These are phyloP conservation scores for Ophiostoma ips DNA, from an alignment of 2,329 filamentous ascomycete genomes.

Conservation along the genomic window DNA sequence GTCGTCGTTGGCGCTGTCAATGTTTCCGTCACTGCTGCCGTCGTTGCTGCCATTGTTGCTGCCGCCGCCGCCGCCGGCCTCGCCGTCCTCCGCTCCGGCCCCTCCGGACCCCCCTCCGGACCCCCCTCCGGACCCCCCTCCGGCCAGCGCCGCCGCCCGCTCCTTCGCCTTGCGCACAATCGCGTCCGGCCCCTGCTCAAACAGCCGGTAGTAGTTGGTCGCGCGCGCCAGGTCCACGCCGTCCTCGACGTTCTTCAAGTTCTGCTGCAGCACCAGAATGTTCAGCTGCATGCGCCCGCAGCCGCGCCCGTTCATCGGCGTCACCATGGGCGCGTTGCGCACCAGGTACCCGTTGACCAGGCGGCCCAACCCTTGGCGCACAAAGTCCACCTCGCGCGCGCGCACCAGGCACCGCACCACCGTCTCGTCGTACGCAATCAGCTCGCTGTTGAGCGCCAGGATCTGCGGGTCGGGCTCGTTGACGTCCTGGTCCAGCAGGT, in stretches of 20 bases:
- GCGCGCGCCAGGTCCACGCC: slow-evolving; percentile 50
- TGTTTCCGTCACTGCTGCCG: slow-evolving; percentile 7
- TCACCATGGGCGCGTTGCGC: slow-evolving; percentile 53
- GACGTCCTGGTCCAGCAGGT: slow-evolving; percentile 56
- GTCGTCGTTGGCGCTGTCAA: slow-evolving; percentile 23
- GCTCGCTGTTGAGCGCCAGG: slow-evolving; percentile 66
- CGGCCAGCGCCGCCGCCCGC: slow-evolving; percentile 14
- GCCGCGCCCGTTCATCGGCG: slow-evolving; percentile 72
- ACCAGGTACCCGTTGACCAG: slow-evolving; percentile 73
- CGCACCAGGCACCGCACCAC: slow-evolving; percentile 55
- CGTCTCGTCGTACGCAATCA: slow-evolving; percentile 80
- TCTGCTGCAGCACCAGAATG: slow-evolving; percentile 88
- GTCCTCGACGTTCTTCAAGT: slow-evolving; percentile 81
- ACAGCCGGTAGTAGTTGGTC: slow-evolving; percentile 55
- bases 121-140: slow-evolving; percentile 11
- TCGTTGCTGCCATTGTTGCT: too few relatives aligned
- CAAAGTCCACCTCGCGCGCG: slow-evolving; percentile 55
- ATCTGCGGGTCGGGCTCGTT: slow-evolving; percentile 68
- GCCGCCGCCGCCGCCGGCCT: slow-evolving; percentile 17
- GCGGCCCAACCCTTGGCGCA: slow-evolving; percentile 60
- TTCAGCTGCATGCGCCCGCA: slow-evolving; percentile 85
- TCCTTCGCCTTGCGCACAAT: slow-evolving; percentile 48
- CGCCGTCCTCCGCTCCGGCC: slow-evolving; percentile 18
- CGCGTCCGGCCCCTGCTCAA: slow-evolving; percentile 48
- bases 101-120: slow-evolving; percentile 9